phyloP scores from a whole-genome alignment of 1,284 basidiomycete species.

The Trichosporon sp. region DNA sequence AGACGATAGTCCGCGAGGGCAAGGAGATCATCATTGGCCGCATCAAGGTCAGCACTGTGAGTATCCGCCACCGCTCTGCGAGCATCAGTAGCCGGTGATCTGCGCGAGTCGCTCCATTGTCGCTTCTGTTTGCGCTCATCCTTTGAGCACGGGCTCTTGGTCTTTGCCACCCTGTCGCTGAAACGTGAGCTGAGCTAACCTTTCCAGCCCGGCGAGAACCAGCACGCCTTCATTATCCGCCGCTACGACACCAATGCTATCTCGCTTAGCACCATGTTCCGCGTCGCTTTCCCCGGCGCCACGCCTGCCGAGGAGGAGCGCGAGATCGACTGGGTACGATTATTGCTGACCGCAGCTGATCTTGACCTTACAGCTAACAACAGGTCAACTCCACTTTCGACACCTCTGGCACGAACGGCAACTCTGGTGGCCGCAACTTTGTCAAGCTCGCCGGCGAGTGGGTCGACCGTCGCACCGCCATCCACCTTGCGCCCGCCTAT shows the following conservation, averaged over 20 bases:
- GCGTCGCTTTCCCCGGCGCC: slow-evolving; percentile 86
- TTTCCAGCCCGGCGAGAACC: slow-evolving; percentile 20
- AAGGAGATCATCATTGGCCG: slow-evolving; percentile 82
- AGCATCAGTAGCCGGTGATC: background rate
- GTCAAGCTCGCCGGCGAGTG: slow-evolving; percentile 77
- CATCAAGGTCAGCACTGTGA: slow-evolving; percentile 85
- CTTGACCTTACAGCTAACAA: background rate
- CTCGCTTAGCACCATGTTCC: slow-evolving; percentile 95
- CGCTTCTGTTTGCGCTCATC: background rate
- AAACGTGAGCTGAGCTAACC: background rate
- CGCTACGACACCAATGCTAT: slow-evolving; percentile 94
- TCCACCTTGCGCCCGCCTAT: slow-evolving; percentile 52
- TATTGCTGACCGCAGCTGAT: background rate
- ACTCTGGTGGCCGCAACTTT: slow-evolving; percentile 55
- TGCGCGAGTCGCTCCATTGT: background rate
- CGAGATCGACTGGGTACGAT: slow-evolving; percentile 69
- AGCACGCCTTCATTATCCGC: slow-evolving; percentile 87
- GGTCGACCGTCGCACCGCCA: slow-evolving; percentile 70
- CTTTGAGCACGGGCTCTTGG: background rate
- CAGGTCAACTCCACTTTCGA: slow-evolving; percentile 59
- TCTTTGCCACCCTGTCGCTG: background rate
- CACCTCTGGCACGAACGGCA: slow-evolving; percentile 71
- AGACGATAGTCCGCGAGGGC: slow-evolving; percentile 71
- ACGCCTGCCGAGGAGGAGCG: slow-evolving; percentile 69
- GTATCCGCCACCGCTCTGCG: slow-evolving; percentile 31